Evolutionary conservation across 2,329 filamentous ascomycete genomes (phyloP).

Genomic region (Stagonosporopsis vannaccii): DNA sequence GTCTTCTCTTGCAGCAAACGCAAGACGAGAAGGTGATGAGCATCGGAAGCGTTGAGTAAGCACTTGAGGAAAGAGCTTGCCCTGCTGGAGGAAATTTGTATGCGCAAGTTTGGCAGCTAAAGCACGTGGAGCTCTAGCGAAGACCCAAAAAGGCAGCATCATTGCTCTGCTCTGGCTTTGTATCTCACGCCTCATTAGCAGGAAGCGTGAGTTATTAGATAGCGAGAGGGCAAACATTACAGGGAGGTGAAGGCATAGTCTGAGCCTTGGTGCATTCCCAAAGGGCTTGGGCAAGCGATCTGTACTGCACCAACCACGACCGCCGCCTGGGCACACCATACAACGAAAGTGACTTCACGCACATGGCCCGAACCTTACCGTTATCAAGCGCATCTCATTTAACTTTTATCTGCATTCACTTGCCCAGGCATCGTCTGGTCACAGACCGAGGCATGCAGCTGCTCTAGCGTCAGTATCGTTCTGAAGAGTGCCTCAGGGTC

Average conservation of each 20-base stretch:
- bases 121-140: slow-evolving; percentile 41
- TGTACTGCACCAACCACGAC: not conserved
- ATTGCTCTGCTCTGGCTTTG: slow-evolving; percentile 71
- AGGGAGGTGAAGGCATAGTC: not conserved
- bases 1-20: slow-evolving; percentile 22
- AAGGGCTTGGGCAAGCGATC: not conserved
- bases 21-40: slow-evolving; percentile 12
- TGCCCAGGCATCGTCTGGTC: slow-evolving; percentile 45
- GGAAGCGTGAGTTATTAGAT: slow-evolving; percentile 72
- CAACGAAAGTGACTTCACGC: not conserved
- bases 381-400: not conserved
- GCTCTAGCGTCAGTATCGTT: slow-evolving; percentile 15
- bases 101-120: slow-evolving; percentile 35
- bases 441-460: slow-evolving; percentile 53
- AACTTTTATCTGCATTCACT: slow-evolving; percentile 16
- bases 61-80: slow-evolving; percentile 35
- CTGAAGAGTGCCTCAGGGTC: not conserved
- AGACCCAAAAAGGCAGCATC: slow-evolving; percentile 40
- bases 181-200: slow-evolving; percentile 68
- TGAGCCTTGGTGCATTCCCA: not conserved
- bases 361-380: not conserved
- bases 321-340: not conserved
- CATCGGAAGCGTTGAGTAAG: slow-evolving; percentile 9
- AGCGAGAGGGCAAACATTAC: slow-evolving; percentile 60
- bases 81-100: slow-evolving; percentile 36